These are phyloP conservation scores for Yarrowia sp. DNA, from an alignment of 805 yeast genomes.

Conservation along the genomic window DNA sequence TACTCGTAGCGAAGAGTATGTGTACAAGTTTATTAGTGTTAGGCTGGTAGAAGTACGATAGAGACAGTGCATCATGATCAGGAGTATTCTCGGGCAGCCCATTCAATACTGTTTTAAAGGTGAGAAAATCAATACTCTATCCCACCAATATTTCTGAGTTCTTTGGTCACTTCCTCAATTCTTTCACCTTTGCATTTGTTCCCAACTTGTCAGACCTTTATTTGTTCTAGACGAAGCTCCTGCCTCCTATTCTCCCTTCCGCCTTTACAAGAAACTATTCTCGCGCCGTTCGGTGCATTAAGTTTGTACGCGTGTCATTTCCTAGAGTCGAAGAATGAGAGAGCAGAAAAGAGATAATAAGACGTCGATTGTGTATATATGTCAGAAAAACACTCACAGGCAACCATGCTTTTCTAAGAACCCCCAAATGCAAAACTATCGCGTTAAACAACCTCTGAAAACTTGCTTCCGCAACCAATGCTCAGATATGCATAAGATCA, in stretches of 20 bases:
- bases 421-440: not conserved
- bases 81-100: too few relatives aligned
- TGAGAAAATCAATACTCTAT: too few relatives aligned
- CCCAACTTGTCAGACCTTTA: too few relatives aligned
- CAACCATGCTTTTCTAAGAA: not conserved
- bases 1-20: too few relatives aligned
- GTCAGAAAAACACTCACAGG: not conserved
- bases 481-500: slow-evolving; percentile 3
- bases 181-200: not conserved
- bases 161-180: too few relatives aligned
- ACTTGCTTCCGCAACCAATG: not conserved
- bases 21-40: too few relatives aligned
- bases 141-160: too few relatives aligned
- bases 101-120: too few relatives aligned
- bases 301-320: slow-evolving; percentile 18
- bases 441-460: not conserved
- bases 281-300: not conserved
- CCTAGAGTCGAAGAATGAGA: not conserved
- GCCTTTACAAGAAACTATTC: not conserved
- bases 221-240: not conserved
- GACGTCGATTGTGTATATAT: not conserved
- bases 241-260: not conserved
- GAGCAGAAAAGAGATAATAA: not conserved
- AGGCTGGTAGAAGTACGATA: too few relatives aligned
- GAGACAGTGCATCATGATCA: too few relatives aligned